Evolutionary conservation across 306 rosid species (phyloP), one percentile per base, ranked within the genome.

Genomic region (Canavalia ensiformis): DNA sequence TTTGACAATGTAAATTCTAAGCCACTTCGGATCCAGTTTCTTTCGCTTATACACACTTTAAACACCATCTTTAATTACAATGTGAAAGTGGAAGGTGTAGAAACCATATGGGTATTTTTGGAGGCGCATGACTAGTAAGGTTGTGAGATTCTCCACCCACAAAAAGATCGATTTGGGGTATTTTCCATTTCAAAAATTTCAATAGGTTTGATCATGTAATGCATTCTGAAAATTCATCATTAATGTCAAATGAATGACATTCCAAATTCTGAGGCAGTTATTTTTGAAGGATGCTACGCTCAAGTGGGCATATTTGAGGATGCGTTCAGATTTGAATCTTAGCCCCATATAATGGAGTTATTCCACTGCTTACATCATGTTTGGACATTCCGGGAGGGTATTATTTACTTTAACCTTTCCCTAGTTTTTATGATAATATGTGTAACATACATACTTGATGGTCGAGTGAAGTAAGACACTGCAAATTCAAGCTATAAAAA

Each of bases 251-350:
- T 31, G 42, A 69, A 69, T 11, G 44, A 49, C 45, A 30, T 2
- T 46, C 58, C 28, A 69, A 29, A 29, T 66, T 68, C 31, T 69
- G 29, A 69, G 45, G 75, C 31, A 34, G 63, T 31, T 51, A 72
- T 72, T 71, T 68, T 49, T 46, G 30, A 18, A 44, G 10, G 57
- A 47, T 69, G 29, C 42, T n/a, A 1, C 8, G 51, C 3, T 8
- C 52, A 7, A 64, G 25, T n/a, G 70, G 50, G 50, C 28, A 6
- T 37, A 4, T 2, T 37, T 39, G 30, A 41, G 13, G 30, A 7
- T 4, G 30, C 5, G 8, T n/a, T n/a, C 56, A 51, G 58, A 52
- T 52, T 60, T 34, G 46, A 5, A 62, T 34, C 46, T 12, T 62
- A 65, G 41, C 34, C 51, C 13, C 51, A 41, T 39, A n/a, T n/a